These are phyloP conservation scores for Penicillium cinerascens DNA, from an alignment of 495 filamentous ascomycete genomes.

Conservation along the genomic window DNA sequence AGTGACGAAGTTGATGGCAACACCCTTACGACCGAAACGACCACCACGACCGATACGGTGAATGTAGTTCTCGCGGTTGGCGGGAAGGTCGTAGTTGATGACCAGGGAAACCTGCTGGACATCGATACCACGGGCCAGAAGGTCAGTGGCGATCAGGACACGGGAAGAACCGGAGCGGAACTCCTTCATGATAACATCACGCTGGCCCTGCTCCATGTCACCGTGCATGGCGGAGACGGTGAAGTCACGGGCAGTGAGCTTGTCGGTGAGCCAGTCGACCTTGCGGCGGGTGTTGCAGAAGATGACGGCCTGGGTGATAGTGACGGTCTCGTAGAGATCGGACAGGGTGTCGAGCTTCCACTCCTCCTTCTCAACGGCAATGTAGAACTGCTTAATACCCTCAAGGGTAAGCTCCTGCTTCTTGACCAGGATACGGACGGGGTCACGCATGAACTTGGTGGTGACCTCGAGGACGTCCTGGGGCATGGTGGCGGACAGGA, in stretches of 20 bases:
- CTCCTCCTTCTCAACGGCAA: conserved; percentile 99
- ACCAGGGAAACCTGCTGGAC: conserved; percentile 98
- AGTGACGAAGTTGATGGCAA: conserved; percentile 99
- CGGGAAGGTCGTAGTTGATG: conserved; percentile 99
- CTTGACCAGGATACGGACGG: conserved; percentile 98
- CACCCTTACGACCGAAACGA: conserved; percentile 99
- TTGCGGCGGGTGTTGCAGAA: conserved; percentile 99
- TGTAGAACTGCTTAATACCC: conserved; percentile 99
- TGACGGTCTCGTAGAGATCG: conserved; percentile 98
- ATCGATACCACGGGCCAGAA: conserved; percentile 97
- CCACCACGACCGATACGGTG: conserved; percentile 98
- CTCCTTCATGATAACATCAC: conserved; percentile 99
- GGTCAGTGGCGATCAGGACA: conserved; percentile 96
- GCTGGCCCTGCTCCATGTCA: conserved; percentile 96
- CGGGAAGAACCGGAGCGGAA: conserved; percentile 96
- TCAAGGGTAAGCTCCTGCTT: conserved; percentile 98
- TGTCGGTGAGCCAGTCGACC: conserved; percentile 99
- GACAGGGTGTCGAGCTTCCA: conserved; percentile 99
- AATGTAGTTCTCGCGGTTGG: conserved; percentile 99
- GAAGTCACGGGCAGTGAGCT: conserved; percentile 96
- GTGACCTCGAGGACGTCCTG: conserved; percentile 99
- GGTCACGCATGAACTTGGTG: conserved; percentile 99
- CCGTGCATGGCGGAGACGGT: conserved; percentile 99
- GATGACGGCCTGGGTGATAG: conserved; percentile 98
- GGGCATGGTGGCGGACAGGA: conserved; percentile 95